Base-by-base conservation (phyloP, 75 land plant genomes). In the Pinus albicaulis region DNA sequence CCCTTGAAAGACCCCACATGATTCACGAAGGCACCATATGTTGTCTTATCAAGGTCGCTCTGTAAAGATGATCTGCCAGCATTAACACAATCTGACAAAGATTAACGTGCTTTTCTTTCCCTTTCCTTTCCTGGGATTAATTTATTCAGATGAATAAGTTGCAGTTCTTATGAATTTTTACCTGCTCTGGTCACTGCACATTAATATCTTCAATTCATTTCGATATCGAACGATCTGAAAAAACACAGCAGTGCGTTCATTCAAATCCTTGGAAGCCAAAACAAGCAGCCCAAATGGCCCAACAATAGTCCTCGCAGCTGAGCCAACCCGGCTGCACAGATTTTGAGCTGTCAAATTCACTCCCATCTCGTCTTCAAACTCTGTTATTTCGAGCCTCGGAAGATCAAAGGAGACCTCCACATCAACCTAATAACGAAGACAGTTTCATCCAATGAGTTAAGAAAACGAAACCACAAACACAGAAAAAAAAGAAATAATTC, bases 131-230 rank as follows among this genome's bases (percentile, higher is more conserved):
- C 7, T 44, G n/a, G 20, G n/a, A n/a, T n/a, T 56, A 0, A 59
- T 76, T 59, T 16, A 59, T 16, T 19, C 64, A n/a, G 13, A 24
- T 59, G 3, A 8, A 20, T 8, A 59, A 59, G 26, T 59, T 7
- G 2, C 12, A 59, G 24, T 23, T 1, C 6, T 8, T 23, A 22
- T 61, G 2, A 15, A 28, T 1, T 4, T 22, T 24, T 24, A 77
- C 83, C 81, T 77, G 73, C 87, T 79, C 10, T 78, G 85, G 74
- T 85, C 87, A 57, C 81, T 79, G 75, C 87, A 85, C 20, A 85
- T 25, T 23, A 77, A 34, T 25, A 80, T n/a, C 72, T 55, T 71
- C 80, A 76, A 59, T 13, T 61, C 55, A 16, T 75, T 38, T 56
- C 48, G 52, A 23, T n/a, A 65, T 1, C 34, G 14, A 3, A 48